A percentile compares a stretch with the other conserved stretches of the same genome.
Conservation (phyloP, 2,329 filamentous ascomycete genomes). For the Aureobasidium mangrovei region DNA sequence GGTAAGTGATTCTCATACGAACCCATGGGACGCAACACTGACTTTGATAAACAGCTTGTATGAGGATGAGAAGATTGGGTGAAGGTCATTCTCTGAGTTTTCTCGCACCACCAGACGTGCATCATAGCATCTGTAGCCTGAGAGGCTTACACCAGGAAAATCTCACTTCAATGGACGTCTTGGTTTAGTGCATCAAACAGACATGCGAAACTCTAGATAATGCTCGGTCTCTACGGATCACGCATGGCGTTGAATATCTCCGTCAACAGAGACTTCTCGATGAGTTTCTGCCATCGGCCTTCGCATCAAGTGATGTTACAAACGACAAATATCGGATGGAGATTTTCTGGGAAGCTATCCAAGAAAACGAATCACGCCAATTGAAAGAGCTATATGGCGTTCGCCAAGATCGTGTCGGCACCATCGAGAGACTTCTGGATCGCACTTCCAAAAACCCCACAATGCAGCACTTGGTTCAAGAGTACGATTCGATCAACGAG, state of each 20-base stretch:
- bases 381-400: constrained; percentile 43
- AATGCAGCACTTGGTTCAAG: background rate
- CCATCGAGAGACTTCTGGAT: background rate
- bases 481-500: constrained; percentile 23
- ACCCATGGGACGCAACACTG: background rate
- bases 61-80: constrained; percentile 62
- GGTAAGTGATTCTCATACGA: background rate
- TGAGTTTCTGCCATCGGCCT: constrained; percentile 6
- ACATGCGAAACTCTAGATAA: constrained; percentile 44
- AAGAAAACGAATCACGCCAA: constrained; percentile 47
- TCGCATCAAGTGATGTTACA: constrained; percentile 15
- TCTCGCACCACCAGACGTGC: constrained; percentile 51
- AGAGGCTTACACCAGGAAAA: background rate
- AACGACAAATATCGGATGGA: constrained; percentile 29
- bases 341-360: constrained; percentile 25
- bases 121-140: constrained; percentile 39
- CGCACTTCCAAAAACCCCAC: background rate
- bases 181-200: constrained; percentile 52
- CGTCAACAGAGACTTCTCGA: constrained; percentile 34
- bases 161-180: constrained; percentile 46
- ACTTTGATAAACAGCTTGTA: constrained; percentile 43
- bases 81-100: constrained; percentile 58
- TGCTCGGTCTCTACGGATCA: constrained; percentile 51
- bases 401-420: constrained; percentile 5
- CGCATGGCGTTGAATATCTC: constrained; percentile 48